Base-by-base conservation (phyloP, 345 rosid species). In the Populus pruinosa region DNA sequence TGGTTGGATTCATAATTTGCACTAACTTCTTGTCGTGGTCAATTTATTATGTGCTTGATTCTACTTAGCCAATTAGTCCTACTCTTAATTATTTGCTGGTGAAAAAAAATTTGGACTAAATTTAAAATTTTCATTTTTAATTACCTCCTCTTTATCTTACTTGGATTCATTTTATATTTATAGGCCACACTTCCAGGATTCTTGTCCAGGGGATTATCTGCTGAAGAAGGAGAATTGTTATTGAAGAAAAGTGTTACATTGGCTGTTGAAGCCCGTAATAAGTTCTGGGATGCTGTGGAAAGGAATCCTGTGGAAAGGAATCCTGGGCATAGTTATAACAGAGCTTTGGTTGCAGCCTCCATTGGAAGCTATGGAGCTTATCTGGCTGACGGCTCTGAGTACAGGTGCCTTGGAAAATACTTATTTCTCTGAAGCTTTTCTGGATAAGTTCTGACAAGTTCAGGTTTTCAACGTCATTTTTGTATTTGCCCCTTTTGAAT, bases 131-230 rank as follows among this genome's bases (percentile, higher is more conserved):
- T 33, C 16, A 38, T 62, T 8, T 23, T 38, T 35, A 35, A 29
- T 20, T 16, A 36, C 23, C 11, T 33, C 38, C n/a, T 6, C 25
- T 0, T 77, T 59, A 8, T n/a, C 12, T 31, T 43, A 43, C 63
- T 64, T 55, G 67, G 50, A 39, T 73, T 21, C 23, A 17, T 27
- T 65, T 29, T 74, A 59, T 47, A 12, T 64, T 62, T 67, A 16
- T 80, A 93, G 99, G 99, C 98, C 25, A 91, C 96, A 10, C 80
- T 95, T 75, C 97, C 94, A 2, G 99, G 98, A 55, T 95, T 95
- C 85, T 47, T 89, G 6, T 90, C 98, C 36, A 85, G 83, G 80
- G 99, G 98, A 49, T 82, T 95, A 38, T 89, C 96, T 5, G 73
- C 73, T 67, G 94, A 95, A 82, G 90, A 92, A 79, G 92, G 84